These are phyloP conservation scores for Kodamaea anthophila DNA, from an alignment of 1,139 yeast genomes.

Conservation along the genomic window DNA sequence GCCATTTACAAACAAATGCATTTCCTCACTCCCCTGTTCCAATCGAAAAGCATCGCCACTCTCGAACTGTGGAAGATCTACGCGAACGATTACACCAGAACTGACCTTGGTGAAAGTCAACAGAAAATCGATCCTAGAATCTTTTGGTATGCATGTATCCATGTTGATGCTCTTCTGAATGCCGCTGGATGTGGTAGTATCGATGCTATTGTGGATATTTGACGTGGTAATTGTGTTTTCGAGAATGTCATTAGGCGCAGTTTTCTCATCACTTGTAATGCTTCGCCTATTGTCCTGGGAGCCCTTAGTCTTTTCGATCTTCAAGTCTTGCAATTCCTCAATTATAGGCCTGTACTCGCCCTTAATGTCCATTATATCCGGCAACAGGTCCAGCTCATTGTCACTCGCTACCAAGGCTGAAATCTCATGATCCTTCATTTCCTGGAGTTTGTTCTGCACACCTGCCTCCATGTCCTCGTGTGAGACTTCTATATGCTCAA, in stretches of 20 bases:
- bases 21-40: too few relatives aligned
- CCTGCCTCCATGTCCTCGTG: conserved; percentile 29
- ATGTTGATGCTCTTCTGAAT: neutral
- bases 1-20: too few relatives aligned
- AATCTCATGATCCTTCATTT: conserved; percentile 34
- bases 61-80: conserved; percentile 5
- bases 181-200: too few relatives aligned
- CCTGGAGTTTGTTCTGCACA: conserved; percentile 27
- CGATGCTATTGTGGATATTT: too few relatives aligned
- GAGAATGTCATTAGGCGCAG: neutral
- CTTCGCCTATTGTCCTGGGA: neutral
- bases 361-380: conserved; percentile 17
- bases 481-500: conserved; percentile 30
- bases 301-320: conserved; percentile 1
- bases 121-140: conserved; percentile 3
- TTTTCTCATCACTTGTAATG: neutral
- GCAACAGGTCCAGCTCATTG: conserved; percentile 14
- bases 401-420: conserved; percentile 38
- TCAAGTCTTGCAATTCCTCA: conserved; percentile 29
- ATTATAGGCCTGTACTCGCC: conserved; percentile 25
- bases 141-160: neutral
- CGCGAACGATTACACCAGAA: conserved; percentile 3
- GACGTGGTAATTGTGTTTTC: too few relatives aligned
- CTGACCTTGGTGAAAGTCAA: conserved; percentile 5
- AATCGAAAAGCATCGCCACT: too few relatives aligned